Evolutionary conservation across 148 eudicot genomes (phyloP), one percentile per base, ranked within the genome.

Genomic region (Heliosperma pusillum): DNA sequence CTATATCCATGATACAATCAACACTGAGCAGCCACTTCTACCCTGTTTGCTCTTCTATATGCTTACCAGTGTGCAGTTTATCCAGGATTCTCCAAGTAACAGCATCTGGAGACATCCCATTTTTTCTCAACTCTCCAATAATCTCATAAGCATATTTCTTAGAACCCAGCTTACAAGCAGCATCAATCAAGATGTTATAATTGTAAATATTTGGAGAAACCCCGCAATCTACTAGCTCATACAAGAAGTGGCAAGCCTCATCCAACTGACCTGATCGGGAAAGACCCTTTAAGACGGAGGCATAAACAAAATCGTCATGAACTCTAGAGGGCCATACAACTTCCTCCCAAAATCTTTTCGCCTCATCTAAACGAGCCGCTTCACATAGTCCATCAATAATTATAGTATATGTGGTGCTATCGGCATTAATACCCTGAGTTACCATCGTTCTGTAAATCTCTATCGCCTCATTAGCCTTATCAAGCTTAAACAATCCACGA

Each of bases 81-180:
- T 87, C 87, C 66, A 93, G 87, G 74, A 83, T 83, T 78, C 98
- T 88, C 98, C 96, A 91, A 2, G 98, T 81, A 27, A 89, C 79
- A 30, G 98, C 85, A 86, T 94, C 98, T 12, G 97, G 98, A 27
- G 82, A 79, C 58, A 91, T 6, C 33, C 93, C 98, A 79, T 91
- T 94, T 80, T 86, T 94, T 76, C 79, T 93, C 98, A 93, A 91
- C 84, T 93, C 98, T 58, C 97, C 92, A 42, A 93, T 72, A 69
- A 94, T 82, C 85, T 83, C 88, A 83, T 94, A 94, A 81, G 95
- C 98, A 76, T 86, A 87, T 73, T 75, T 87, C 90, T 90, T 94
- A 78, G 87, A 73, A 42, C 98, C 93, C 75, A 84, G 78, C 76
- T 82, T 88, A 86, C 92, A 86, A 78, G 97, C 91, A 76, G 55